These are phyloP conservation scores for Rubia yunnanensis DNA, from an alignment of 257 asterid species.

Conservation along the genomic window DNA sequence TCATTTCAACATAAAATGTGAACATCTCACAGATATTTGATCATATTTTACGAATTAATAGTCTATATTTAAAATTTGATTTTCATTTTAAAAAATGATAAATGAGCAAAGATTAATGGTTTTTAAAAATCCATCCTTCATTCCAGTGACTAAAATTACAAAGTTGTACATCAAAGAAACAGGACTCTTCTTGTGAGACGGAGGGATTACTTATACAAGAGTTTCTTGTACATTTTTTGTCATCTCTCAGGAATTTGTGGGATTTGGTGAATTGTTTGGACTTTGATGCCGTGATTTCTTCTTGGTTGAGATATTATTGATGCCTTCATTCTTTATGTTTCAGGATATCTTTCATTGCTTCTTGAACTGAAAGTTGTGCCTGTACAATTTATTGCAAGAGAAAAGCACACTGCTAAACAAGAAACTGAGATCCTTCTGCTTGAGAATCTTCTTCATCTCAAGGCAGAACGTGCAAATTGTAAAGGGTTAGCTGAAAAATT, in stretches of 20 bases:
- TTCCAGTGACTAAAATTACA: neutral
- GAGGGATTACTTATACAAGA: neutral
- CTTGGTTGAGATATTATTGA: neutral
- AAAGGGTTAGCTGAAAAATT: conserved; percentile 53
- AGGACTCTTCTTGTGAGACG: too few relatives aligned
- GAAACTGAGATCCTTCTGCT: conserved; percentile 40
- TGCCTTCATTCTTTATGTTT: conserved; percentile 13
- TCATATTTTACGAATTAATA: too few relatives aligned
- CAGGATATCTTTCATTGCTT: conserved; percentile 55
- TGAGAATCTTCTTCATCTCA: conserved; percentile 53
- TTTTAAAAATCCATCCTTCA: neutral
- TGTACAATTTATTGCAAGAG: conserved; percentile 25
- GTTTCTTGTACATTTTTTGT: neutral
- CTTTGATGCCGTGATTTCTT: neutral
- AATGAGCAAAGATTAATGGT: neutral
- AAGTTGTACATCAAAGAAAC: too few relatives aligned
- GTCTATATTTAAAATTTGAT: too few relatives aligned
- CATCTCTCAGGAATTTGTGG: neutral
- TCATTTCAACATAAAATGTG: neutral
- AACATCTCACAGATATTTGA: neutral
- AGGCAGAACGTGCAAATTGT: conserved; percentile 71
- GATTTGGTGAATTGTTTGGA: neutral
- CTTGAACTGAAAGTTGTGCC: conserved; percentile 65
- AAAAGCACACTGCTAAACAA: conserved; percentile 24
- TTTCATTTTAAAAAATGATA: too few relatives aligned